Conservation (phyloP, 2,329 filamentous ascomycete genomes). For the Akanthomyces lecanii region DNA sequence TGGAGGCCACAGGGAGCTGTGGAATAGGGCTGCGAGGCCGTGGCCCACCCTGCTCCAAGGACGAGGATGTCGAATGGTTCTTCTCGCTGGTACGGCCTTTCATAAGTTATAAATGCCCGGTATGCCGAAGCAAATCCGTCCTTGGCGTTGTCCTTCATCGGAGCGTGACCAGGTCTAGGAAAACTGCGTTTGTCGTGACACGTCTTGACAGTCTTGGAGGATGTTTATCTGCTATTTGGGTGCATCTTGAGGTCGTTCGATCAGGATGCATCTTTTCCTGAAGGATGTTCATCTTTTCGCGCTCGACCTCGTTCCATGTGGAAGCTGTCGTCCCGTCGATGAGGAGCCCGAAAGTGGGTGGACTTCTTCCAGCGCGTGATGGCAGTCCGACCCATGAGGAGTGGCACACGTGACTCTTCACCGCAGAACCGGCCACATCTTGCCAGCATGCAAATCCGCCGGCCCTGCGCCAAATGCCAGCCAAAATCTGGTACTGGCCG, state of each 20-base stretch:
- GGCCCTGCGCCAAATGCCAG: not conserved
- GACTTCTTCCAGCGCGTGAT: not conserved
- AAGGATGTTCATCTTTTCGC: not conserved
- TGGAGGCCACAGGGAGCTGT: not conserved
- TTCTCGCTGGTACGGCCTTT: not conserved
- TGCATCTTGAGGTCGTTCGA: not conserved
- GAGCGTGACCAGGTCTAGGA: not conserved
- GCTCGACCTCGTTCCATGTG: not conserved
- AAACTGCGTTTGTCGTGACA: not conserved
- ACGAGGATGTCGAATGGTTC: not conserved
- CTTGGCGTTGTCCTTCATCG: not conserved
- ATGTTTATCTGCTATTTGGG: not conserved
- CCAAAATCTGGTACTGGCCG: not conserved
- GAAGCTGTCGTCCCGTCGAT: not conserved
- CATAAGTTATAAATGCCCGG: too few species aligned
- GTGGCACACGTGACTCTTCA: slow-evolving; percentile 4
- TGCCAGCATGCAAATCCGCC: not conserved
- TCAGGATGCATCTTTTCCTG: not conserved
- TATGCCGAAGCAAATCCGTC: not conserved
- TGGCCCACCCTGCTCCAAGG: not conserved
- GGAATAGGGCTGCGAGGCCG: not conserved
- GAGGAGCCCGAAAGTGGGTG: not conserved
- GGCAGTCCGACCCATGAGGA: not conserved
- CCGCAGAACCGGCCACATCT: not conserved
- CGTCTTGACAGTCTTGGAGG: not conserved